Base-by-base conservation (phyloP, 345 rosid species). In the Adansonia digitata region DNA sequence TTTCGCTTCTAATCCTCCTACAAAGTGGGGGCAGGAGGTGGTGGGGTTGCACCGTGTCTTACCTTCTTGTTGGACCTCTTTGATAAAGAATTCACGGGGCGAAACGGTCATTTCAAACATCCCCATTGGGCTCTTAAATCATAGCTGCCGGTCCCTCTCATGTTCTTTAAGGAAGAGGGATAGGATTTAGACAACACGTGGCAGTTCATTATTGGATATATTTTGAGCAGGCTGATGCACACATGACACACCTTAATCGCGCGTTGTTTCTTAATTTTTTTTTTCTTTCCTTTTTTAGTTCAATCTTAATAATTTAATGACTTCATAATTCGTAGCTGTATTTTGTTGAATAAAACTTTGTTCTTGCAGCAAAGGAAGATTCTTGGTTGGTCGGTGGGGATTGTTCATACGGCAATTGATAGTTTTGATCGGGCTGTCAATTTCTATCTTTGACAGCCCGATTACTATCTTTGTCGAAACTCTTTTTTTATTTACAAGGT, bases 341-440 rank as follows among this genome's bases (percentile, higher is more conserved):
- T 69, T 48, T 69, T n/a, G 43, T 69, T 69, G 73, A 69, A 34
- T 18, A 9, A 29, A 18, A 9, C 3, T 17, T 48, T 18, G 45
- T 49, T 69, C 27, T 48, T 69, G 40, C 73, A 49, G 73, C 59
- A 37, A 74, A 63, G 62, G 71, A 63, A 63, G 71, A 61, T 63
- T 48, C 61, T 17, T 53, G n/a, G n/a, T n/a, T 63, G 61, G 71
- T 57, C 71, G 71, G 71, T 61, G 43, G 55, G n/a, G n/a, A n/a
- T n/a, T n/a, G n/a, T n/a, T n/a, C n/a, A n/a, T n/a, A n/a, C n/a
- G n/a, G n/a, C n/a, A n/a, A n/a, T 31, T 14, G 40, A 18, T 17
- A 35, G 8, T 35, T n/a, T n/a, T 37, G 13, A 6, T 75, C 73
- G 78, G 78, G 73, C 78, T 75, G 78, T 75, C 72, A 75, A 61